Evolutionary conservation across 306 rosid species (phyloP).

Genomic region (Ceratonia siliqua): DNA sequence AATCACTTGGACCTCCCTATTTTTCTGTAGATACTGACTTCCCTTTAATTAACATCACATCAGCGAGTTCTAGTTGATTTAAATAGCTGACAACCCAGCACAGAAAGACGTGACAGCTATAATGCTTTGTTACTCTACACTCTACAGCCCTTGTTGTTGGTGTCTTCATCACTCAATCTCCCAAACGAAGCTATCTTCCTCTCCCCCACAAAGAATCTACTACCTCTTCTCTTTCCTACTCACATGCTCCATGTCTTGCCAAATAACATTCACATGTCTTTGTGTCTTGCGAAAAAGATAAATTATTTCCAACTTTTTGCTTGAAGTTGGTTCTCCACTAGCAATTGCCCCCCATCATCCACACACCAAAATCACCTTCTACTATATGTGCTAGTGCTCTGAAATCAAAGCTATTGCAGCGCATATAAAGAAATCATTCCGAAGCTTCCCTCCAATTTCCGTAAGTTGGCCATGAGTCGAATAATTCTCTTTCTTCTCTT

Average conservation of each 20-base stretch:
- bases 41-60: background rate
- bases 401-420: conserved; percentile 33
- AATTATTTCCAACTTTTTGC: conserved; percentile 45
- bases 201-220: conserved; percentile 36
- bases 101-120: conserved; percentile 31
- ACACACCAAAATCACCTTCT: conserved; percentile 46
- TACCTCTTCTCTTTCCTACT: conserved; percentile 66
- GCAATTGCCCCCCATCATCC: conserved; percentile 50
- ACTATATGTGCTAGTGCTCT: conserved; percentile 42
- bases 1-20: background rate
- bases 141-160: background rate
- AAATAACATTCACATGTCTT: conserved; percentile 86
- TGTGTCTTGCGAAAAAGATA: conserved; percentile 62
- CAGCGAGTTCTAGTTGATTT: background rate
- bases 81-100: background rate
- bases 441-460: conserved; percentile 22
- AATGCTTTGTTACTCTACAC: background rate
- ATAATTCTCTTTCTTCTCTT: conserved; percentile 50
- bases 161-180: background rate
- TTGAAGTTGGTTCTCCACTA: conserved; percentile 53
- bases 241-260: conserved; percentile 61
- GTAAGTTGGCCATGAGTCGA: conserved; percentile 51
- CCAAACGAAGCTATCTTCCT: conserved; percentile 14
- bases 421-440: conserved; percentile 27
- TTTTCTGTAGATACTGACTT: background rate